Percentiles rank a stretch among this genome's conserved stretches.
Evolutionary conservation across 768 basidiomycete species (phyloP).

Genomic region (Serendipita sp.): DNA sequence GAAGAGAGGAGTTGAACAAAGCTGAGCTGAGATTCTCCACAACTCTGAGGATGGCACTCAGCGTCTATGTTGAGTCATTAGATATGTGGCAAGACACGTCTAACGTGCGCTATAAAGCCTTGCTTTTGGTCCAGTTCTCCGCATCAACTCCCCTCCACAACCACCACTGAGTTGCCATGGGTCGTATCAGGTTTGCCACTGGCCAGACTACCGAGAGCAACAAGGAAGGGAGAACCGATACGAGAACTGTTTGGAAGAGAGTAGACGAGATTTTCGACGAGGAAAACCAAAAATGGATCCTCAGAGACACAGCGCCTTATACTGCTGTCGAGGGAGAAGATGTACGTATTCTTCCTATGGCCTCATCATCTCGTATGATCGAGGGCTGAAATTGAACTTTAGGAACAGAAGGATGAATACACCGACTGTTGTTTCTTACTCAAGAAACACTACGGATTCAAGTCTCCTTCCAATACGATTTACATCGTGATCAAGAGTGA

Average conservation of each 20-base stretch:
- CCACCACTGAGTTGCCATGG: no score
- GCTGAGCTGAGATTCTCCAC: no score
- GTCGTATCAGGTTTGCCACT: no score
- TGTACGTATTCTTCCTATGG: neutral
- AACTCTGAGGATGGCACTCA: no score
- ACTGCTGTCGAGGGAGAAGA: neutral
- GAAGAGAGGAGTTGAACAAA: no score
- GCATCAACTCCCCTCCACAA: no score
- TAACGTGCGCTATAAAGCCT: no score
- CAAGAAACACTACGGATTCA: neutral
- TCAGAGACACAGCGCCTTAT: conserved; percentile 5
- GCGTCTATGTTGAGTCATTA: no score
- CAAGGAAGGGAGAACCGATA: neutral
- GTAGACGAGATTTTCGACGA: conserved; percentile 8
- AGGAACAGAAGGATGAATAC: neutral
- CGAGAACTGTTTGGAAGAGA: neutral
- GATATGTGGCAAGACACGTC: no score
- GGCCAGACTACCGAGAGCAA: no score
- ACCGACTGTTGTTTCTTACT: conserved; percentile 1
- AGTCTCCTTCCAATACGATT: neutral
- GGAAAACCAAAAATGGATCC: neutral
- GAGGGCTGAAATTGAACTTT: neutral
- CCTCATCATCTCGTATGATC: neutral
- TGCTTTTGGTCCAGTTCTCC: no score
- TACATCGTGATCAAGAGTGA: neutral